Evolutionary conservation across 306 rosid species (phyloP), one percentile per base, ranked within the genome.

Genomic region (Argentina anserina): DNA sequence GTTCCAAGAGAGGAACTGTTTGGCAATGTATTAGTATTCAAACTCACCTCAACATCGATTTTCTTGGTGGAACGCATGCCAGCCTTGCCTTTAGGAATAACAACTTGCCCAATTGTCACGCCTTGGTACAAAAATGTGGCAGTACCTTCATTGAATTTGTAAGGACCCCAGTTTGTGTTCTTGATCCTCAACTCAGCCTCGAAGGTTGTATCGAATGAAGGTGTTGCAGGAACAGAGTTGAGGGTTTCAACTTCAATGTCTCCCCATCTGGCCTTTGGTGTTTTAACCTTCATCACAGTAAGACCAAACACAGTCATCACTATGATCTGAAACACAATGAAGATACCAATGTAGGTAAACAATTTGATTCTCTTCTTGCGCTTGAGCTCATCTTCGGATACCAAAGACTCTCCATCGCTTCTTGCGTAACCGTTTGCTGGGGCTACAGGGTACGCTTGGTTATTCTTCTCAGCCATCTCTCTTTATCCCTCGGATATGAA

Each of bases 101-200:
- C 46, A 11, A 64, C 41, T 17, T 63, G 21, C 10, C 71, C 65
- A 21, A 64, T 6, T 2, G 29, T 3, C 0, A 1, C 2, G 5
- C 71, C 71, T 28, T 74, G 40, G 63, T 64, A 64, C 29, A 39
- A 5, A 13, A 64, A 64, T 5, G 15, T 64, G 14, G 15, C 71
- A 15, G 9, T 49, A 2, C 50, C 25, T 12, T 45, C 39, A 47
- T 64, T 49, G 14, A 33, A 74, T 7, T 74, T 64, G n/a, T 10
- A 64, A 18, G 64, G 71, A 47, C 42, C 71, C 47, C 43, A 74
- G 43, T 74, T 72, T 60, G 76, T 41, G 59, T 59, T 72, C 63
- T 50, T 64, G 1, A 74, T 60, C 26, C 40, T 47, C 0, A 74
- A 10, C 50, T 64, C 41, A 31, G 71, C 5, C 7, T 42, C 50